Percentiles rank a stretch among this genome's conserved stretches.
Conservation (phyloP, 305 asterid species). For the Fraxinus dipetala region DNA sequence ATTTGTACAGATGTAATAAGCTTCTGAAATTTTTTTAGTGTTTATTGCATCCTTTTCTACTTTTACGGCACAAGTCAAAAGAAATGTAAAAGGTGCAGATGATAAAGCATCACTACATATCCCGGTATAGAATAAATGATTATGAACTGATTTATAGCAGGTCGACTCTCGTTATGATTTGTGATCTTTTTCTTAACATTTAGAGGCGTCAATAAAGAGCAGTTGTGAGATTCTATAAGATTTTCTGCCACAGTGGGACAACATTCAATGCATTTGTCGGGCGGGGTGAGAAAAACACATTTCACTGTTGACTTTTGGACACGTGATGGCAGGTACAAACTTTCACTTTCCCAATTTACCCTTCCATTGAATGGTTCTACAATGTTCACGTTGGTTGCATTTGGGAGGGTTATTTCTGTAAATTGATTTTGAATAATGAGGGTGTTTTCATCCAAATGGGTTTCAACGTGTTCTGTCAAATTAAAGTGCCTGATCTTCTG, state of each 20-base stretch:
- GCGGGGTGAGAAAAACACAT: background rate
- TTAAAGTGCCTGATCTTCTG: background rate
- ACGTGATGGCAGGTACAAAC: background rate
- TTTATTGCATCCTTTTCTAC: background rate
- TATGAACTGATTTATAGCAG: background rate
- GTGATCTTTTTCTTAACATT: background rate
- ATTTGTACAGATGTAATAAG: slow-evolving; percentile 17
- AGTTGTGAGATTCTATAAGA: background rate
- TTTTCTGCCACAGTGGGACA: background rate
- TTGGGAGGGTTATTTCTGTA: background rate
- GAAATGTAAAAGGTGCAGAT: background rate
- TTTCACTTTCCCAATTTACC: background rate
- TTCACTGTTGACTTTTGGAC: background rate
- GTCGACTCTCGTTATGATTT: background rate
- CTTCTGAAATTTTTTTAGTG: background rate
- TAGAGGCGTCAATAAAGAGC: background rate
- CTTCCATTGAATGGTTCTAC: background rate
- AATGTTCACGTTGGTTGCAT: background rate
- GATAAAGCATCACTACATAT: background rate
- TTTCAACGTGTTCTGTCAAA: background rate
- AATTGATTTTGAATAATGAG: background rate
- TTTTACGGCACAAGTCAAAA: background rate
- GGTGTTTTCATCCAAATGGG: background rate
- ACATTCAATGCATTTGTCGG: background rate
- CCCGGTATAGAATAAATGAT: background rate